phyloP scores from a whole-genome alignment of 805 yeast species.

The Komagataella ulmi region DNA sequence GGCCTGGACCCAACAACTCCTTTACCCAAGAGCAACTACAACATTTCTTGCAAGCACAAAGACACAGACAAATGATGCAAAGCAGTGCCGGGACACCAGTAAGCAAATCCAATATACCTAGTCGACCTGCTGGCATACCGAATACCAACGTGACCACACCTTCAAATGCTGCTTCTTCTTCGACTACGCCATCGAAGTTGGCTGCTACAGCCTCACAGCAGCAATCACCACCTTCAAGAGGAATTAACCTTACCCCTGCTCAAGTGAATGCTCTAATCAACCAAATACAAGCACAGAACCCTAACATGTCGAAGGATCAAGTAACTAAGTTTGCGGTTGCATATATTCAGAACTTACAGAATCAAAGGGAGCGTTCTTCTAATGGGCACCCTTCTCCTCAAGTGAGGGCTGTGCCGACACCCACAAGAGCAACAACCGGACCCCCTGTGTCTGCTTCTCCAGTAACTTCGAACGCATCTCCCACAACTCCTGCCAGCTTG shows the following conservation, averaged over 20 bases:
- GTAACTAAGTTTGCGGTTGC: conserved; percentile 56
- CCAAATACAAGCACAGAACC: conserved; percentile 54
- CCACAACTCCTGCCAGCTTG: conserved; percentile 5
- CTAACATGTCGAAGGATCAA: conserved; percentile 46
- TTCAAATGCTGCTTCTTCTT: conserved; percentile 1
- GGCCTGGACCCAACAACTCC: conserved; percentile 28
- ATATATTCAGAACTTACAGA: conserved; percentile 40
- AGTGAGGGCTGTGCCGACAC: conserved; percentile 8
- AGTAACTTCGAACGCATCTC: conserved; percentile 1
- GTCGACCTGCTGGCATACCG: background rate
- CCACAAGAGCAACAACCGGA: conserved; percentile 6
- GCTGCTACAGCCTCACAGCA: conserved; percentile 1
- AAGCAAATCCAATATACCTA: conserved; percentile 1
- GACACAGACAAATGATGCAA: conserved; percentile 34
- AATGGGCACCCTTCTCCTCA: background rate
- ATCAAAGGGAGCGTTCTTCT: conserved; percentile 12
- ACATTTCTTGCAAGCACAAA: conserved; percentile 37
- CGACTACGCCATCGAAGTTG: background rate
- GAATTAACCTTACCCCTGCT: conserved; percentile 33
- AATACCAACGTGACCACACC: background rate
- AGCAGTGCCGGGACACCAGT: conserved; percentile 22
- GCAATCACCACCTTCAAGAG: background rate
- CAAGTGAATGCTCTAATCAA: conserved; percentile 55
- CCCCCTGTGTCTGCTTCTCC: background rate
- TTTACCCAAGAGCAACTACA: conserved; percentile 51